These are phyloP conservation scores for Calonectria pauciramosa DNA, from an alignment of 2,329 filamentous ascomycete genomes.

Conservation along the genomic window DNA sequence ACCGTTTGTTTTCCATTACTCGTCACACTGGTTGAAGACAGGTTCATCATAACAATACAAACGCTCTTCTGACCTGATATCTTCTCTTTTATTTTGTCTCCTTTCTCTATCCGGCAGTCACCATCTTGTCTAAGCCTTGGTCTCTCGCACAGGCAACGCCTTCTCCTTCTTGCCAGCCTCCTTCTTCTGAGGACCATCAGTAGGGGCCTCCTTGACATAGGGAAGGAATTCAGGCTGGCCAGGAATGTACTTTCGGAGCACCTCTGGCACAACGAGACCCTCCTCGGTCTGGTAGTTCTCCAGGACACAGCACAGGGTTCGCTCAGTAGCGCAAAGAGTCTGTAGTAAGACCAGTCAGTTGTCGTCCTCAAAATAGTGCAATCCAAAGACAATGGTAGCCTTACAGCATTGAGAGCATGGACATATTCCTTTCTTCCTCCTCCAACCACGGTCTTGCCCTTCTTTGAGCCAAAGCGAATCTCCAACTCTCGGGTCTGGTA, in stretches of 20 bases:
- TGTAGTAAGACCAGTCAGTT: slow-evolving; percentile 28
- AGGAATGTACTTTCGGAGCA: slow-evolving; percentile 89
- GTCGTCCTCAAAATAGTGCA: not conserved
- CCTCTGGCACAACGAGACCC: slow-evolving; percentile 85
- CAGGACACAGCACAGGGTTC: slow-evolving; percentile 92
- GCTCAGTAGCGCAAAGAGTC: slow-evolving; percentile 90
- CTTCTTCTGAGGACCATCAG: slow-evolving; percentile 55
- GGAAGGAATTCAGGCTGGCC: slow-evolving; percentile 91
- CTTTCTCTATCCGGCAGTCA: not conserved
- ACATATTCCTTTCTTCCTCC: slow-evolving; percentile 93
- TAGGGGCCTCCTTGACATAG: slow-evolving; percentile 87
- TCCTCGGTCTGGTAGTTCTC: slow-evolving; percentile 97
- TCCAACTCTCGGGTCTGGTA: slow-evolving; percentile 96
- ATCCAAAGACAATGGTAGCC: slow-evolving; percentile 6
- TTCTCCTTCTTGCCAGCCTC: slow-evolving; percentile 45
- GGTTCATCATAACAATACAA: slow-evolving; percentile 28
- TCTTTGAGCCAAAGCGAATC: slow-evolving; percentile 91
- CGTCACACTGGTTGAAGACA: slow-evolving; percentile 11
- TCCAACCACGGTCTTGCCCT: slow-evolving; percentile 61
- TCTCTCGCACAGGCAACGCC: slow-evolving; percentile 44
- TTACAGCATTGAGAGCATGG: slow-evolving; percentile 84
- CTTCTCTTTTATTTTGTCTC: slow-evolving; percentile 32
- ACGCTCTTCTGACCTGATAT: slow-evolving; percentile 12
- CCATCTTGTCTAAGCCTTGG: slow-evolving; percentile 39
- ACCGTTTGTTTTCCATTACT: slow-evolving; percentile 10